phyloP scores from a whole-genome alignment of 2,329 filamentous ascomycete species.

The Mycogone perniciosa region DNA sequence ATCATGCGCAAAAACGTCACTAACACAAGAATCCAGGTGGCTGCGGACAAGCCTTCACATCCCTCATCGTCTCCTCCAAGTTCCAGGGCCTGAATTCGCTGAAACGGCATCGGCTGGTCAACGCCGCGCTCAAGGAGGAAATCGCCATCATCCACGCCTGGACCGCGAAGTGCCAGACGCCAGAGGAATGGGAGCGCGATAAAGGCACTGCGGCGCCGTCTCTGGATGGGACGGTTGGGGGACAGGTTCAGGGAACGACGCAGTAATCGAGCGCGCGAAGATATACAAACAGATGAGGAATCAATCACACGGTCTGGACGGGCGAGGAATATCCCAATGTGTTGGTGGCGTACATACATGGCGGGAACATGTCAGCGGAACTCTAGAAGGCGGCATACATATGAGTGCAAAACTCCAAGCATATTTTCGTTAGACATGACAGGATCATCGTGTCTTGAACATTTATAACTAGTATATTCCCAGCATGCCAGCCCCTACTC shows the following conservation, averaged over 20 bases:
- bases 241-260: conserved; percentile 33
- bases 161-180: conserved; percentile 90
- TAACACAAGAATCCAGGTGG: conserved; percentile 38
- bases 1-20: neutral
- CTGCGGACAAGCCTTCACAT: conserved; percentile 56
- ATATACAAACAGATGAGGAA: neutral
- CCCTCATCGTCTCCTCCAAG: conserved; percentile 55
- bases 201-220: conserved; percentile 33
- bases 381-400: neutral
- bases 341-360: neutral
- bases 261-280: conserved; percentile 4
- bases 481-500: neutral
- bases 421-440: neutral
- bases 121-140: conserved; percentile 74
- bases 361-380: neutral
- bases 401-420: neutral
- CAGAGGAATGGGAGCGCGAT: conserved; percentile 78
- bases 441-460: neutral
- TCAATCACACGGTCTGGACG: neutral
- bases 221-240: conserved; percentile 38
- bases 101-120: conserved; percentile 80
- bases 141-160: conserved; percentile 90
- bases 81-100: conserved; percentile 70
- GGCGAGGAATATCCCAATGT: no score
- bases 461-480: conserved; percentile 5